Conservation (phyloP, 495 filamentous ascomycete species). For the Trichocladium uniseriatum region DNA sequence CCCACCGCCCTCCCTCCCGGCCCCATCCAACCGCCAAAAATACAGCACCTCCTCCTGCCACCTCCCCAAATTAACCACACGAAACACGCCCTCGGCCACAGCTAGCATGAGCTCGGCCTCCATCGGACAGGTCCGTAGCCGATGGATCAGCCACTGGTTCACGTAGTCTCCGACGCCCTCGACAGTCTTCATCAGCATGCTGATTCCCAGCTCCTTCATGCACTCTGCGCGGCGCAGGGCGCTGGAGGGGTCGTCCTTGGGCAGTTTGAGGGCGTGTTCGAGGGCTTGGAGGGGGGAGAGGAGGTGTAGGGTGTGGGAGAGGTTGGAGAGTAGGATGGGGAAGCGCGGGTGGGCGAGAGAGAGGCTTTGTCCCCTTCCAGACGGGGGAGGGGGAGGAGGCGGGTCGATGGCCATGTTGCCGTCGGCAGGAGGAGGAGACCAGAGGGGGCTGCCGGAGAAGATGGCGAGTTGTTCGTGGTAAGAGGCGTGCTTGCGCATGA, state of each 20-base stretch:
- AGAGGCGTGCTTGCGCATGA: conserved; percentile 26
- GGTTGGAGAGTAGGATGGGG: conserved; percentile 28
- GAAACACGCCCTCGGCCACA: conserved; percentile 25
- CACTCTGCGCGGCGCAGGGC: conserved; percentile 15
- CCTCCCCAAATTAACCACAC: conserved; percentile 29
- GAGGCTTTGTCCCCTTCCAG: not conserved
- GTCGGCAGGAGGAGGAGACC: conserved; percentile 5
- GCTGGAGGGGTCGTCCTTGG: conserved; percentile 17
- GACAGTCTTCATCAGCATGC: conserved; percentile 21
- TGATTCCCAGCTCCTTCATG: conserved; percentile 30
- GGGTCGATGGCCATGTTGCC: conserved; percentile 20
- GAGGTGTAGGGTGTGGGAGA: conserved; percentile 22
- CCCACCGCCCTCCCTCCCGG: conserved; percentile 1
- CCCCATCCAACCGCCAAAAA: conserved; percentile 34
- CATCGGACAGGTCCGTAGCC: conserved; percentile 34
- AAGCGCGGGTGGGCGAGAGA: conserved; percentile 23
- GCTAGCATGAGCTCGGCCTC: conserved; percentile 36
- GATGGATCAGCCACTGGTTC: conserved; percentile 41
- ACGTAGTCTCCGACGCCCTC: conserved; percentile 34
- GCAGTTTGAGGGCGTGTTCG: conserved; percentile 13
- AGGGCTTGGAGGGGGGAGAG: conserved; percentile 16
- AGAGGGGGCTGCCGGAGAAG: conserved; percentile 7
- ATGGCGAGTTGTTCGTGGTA: conserved; percentile 25
- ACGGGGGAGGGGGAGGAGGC: not conserved
- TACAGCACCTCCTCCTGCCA: conserved; percentile 41